phyloP scores from a whole-genome alignment of 1,139 yeast genomes.

The Casaregolazyma suthepensis region DNA sequence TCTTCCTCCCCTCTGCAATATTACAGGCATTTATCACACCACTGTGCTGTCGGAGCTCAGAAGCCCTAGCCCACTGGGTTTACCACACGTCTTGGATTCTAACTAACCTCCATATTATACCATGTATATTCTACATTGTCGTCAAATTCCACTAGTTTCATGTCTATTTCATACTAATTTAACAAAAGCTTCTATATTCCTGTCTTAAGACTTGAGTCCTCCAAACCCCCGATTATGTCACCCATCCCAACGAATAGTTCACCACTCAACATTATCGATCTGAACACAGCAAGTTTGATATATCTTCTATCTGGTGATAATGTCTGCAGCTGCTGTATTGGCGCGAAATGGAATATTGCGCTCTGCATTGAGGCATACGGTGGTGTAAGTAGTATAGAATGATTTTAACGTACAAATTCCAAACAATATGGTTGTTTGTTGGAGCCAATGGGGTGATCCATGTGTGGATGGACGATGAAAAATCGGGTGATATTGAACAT shows the following conservation, averaged over 20 bases:
- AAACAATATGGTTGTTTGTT: not conserved
- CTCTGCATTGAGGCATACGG: constrained; percentile 13
- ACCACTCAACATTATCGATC: constrained; percentile 4
- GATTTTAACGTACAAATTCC: not conserved
- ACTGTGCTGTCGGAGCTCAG: not conserved
- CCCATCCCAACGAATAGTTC: constrained; percentile 6
- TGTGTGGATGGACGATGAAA: not conserved
- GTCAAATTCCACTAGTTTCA: not conserved
- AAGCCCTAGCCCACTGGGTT: not conserved
- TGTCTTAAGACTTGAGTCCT: not conserved
- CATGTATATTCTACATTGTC: not conserved
- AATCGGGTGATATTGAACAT: not conserved
- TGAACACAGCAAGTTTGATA: not conserved
- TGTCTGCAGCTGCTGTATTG: constrained; percentile 21
- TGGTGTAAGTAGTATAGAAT: constrained; percentile 11
- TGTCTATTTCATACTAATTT: not conserved
- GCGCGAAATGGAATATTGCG: constrained; percentile 17
- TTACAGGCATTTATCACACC: not conserved
- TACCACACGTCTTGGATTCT: not conserved
- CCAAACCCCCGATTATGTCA: not conserved
- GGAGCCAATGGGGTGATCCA: not conserved
- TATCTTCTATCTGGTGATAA: constrained; percentile 5
- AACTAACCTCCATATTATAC: not conserved
- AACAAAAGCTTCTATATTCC: not conserved
- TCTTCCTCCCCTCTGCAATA: not conserved